These are phyloP conservation scores for Bombardia bombarda DNA, from an alignment of 495 filamentous ascomycete genomes.

Conservation along the genomic window DNA sequence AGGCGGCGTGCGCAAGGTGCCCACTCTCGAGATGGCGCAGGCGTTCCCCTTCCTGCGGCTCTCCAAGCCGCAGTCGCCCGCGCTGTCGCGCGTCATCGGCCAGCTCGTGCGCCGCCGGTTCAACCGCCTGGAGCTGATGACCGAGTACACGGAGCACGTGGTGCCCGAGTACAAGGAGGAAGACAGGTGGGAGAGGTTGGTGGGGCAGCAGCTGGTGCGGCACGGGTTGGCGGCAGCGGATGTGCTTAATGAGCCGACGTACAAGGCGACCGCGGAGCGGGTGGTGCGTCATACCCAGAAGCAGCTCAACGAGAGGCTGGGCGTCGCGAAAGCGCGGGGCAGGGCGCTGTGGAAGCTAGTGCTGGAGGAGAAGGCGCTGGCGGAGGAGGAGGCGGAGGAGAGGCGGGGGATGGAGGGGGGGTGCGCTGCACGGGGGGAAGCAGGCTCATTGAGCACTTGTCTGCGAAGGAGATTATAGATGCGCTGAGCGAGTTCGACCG, in stretches of 20 bases:
- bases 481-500: no score
- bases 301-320: no score
- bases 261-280: constrained; percentile 16
- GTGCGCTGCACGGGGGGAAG: no score
- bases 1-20: constrained; percentile 51
- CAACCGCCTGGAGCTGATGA: constrained; percentile 4
- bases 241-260: constrained; percentile 11
- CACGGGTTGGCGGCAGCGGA: background rate
- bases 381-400: constrained; percentile 28
- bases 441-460: no score
- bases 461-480: no score
- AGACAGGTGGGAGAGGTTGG: constrained; percentile 2
- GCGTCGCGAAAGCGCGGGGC: no score
- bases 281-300: no score
- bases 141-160: background rate
- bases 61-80: constrained; percentile 57
- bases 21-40: constrained; percentile 45
- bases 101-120: constrained; percentile 36
- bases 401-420: constrained; percentile 2
- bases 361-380: constrained; percentile 35
- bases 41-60: constrained; percentile 64
- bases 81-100: constrained; percentile 48
- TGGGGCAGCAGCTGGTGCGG: constrained; percentile 15
- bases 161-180: constrained; percentile 2
- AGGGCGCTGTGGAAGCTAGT: constrained; percentile 42